Percentiles rank a stretch among this genome's conserved stretches.
Conservation (phyloP, 2,329 filamentous ascomycete genomes). For the Cladorrhinum sp. region DNA sequence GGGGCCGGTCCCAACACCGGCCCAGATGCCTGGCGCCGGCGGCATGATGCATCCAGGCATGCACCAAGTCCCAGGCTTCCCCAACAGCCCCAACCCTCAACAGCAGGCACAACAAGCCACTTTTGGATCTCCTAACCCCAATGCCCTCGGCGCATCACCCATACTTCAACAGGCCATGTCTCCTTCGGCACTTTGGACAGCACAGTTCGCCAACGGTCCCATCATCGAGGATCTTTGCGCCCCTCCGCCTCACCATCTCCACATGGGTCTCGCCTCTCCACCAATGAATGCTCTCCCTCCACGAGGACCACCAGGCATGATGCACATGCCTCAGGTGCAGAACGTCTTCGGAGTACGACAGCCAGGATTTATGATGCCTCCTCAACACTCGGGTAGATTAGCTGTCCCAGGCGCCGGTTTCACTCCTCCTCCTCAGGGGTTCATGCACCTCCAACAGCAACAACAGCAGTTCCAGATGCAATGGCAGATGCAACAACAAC, state of each 20-base stretch:
- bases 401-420: not conserved
- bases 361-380: slow-evolving; percentile 1
- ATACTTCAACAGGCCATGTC: slow-evolving; percentile 11
- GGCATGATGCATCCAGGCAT: slow-evolving; percentile 13
- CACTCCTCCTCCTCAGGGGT: not conserved
- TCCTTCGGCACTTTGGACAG: slow-evolving; percentile 12
- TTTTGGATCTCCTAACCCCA: slow-evolving; percentile 1
- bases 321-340: slow-evolving; percentile 19
- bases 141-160: slow-evolving; percentile 10
- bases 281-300: slow-evolving; percentile 10
- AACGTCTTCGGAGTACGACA: slow-evolving; percentile 18
- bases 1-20: slow-evolving; percentile 3
- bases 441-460: not conserved
- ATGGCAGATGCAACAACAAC: not conserved
- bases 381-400: slow-evolving; percentile 1
- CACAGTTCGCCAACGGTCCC: slow-evolving; percentile 20
- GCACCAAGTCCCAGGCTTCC: not conserved
- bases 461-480: not conserved
- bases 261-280: slow-evolving; percentile 8
- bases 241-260: slow-evolving; percentile 8
- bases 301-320: slow-evolving; percentile 3
- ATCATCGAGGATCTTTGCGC: slow-evolving; percentile 24
- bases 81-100: slow-evolving; percentile 2
- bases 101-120: slow-evolving; percentile 2
- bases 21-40: slow-evolving; percentile 10